Percentiles rank a stretch among this genome's conserved stretches.
phyloP scores from a whole-genome alignment of 345 rosid species.

The Noccaea caerulescens region DNA sequence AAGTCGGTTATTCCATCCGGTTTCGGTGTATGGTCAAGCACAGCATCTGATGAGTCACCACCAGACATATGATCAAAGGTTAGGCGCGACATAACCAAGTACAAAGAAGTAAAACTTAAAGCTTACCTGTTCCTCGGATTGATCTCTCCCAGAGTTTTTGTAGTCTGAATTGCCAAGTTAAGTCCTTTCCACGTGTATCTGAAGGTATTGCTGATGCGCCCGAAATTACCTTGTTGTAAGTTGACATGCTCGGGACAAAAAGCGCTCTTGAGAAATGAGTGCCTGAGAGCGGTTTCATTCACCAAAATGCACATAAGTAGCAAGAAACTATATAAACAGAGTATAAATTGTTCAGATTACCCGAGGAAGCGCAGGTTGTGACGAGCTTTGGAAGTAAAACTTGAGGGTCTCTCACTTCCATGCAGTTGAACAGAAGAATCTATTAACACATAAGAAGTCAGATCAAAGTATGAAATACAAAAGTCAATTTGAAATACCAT shows the following conservation, averaged over 20 bases:
- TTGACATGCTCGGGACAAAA: slow-evolving; percentile 82
- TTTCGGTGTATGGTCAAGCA: slow-evolving; percentile 46
- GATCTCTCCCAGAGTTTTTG: slow-evolving; percentile 79
- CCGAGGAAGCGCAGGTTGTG: slow-evolving; percentile 68
- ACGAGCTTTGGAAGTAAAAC: slow-evolving; percentile 74
- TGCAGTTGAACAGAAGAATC: slow-evolving; percentile 92
- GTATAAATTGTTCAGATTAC: slow-evolving; percentile 42
- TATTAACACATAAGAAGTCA: slow-evolving; percentile 37
- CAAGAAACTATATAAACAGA: neutral
- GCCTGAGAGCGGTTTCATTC: slow-evolving; percentile 51
- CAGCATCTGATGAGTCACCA: slow-evolving; percentile 48
- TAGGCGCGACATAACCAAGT: neutral
- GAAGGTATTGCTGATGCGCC: slow-evolving; percentile 53
- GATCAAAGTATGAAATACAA: slow-evolving; percentile 6
- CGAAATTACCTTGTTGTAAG: slow-evolving; percentile 76
- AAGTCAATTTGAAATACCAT: neutral
- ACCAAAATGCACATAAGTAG: slow-evolving; percentile 9
- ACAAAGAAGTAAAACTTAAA: slow-evolving; percentile 17
- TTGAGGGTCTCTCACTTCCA: slow-evolving; percentile 87
- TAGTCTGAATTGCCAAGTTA: slow-evolving; percentile 79
- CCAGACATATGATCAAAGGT: slow-evolving; percentile 19
- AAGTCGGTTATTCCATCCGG: slow-evolving; percentile 40
- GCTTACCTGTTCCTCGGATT: slow-evolving; percentile 64
- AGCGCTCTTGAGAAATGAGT: slow-evolving; percentile 76
- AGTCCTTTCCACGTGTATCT: slow-evolving; percentile 51